These are phyloP conservation scores for Medicago truncatula DNA, from an alignment of 306 rosid genomes.

Conservation along the genomic window MtrunA17r5.0-ANR NC_053045.1:44861501-44862000, in stretches of 20 bases:
- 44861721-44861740: background rate
- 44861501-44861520: no score
- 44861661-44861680: background rate
- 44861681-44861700: background rate
- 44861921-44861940: conserved; percentile 7
- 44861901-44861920: background rate
- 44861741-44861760: background rate
- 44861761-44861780: background rate
- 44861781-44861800: conserved; percentile 2
- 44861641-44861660: background rate
- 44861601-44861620: background rate
- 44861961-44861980: conserved; percentile 8
- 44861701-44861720: background rate
- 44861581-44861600: background rate
- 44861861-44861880: background rate
- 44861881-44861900: background rate
- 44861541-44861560: background rate
- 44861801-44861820: background rate
- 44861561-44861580: background rate
- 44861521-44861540: background rate
- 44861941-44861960: conserved; percentile 2
- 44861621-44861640: background rate
- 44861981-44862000: background rate
- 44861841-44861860: background rate
- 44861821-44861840: conserved; percentile 13